Evolutionary conservation across 1,284 basidiomycete genomes (phyloP), one percentile per base, ranked within the genome.

Genomic region (Rugosomyces carneus): DNA sequence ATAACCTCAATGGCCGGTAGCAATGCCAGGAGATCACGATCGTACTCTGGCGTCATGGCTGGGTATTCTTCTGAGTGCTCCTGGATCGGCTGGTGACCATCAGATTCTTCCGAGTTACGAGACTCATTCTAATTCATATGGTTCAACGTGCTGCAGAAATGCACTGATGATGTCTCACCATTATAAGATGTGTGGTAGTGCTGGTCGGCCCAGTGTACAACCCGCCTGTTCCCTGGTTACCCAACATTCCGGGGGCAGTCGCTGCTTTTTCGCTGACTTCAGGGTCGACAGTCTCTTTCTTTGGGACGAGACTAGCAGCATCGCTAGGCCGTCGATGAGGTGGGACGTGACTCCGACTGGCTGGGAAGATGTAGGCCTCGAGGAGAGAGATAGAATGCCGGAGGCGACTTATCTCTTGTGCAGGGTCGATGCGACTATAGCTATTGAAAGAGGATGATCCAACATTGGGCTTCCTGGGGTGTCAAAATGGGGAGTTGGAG

Each of bases 151-250:
- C 56, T 42, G 24, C 42, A 40, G 42, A 24, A 48, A 19, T 41
- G 21, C 42, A 54, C 39, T 36, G 49, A 47, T 47, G 40, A 29
- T 43, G 53, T 45, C 37, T 54, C 59, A 84, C 82, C 62, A 77
- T 67, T 35, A 81, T 67, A 37, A 89, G 70, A 60, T 85, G 80
- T 0, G 80, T 80, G 31, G 77, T 76, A 38, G 79, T 75, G 54
- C 81, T 83, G 3, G 85, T 89, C 32, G 84, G 75, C 27, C 85
- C 85, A 32, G 82, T 73, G 60, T 84, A 89, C 38, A 85, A 69
- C 1, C 84, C 84, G 15, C 81, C 76, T 49, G 76, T 73, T 1
- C 71, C 73, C 53, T 78, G 78, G 42, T 70, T 75, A 24, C 81
- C 81, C 24, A 84, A 70, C 67, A 83, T 78, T 6, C 82, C 84